Evolutionary conservation across 345 rosid species (phyloP), one percentile per base, ranked within the genome.

Genomic region (Jatropha curcas): DNA sequence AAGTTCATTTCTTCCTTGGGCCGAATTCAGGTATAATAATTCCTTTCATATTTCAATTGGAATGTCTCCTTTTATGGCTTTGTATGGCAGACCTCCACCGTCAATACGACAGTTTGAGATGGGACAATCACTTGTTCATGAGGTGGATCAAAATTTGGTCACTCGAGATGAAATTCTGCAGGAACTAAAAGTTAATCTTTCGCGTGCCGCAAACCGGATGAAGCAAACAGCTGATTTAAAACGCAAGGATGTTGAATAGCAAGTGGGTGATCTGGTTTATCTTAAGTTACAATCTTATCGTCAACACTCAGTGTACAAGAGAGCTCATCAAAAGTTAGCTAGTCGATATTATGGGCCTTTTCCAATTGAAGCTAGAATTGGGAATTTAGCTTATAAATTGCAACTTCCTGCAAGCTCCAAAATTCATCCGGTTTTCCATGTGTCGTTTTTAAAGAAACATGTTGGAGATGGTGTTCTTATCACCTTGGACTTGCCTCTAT

Each of bases 211-310:
- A 12, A 39, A 65, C 3, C 19, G 0, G 0, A 43, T 65, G 55
- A 46, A 25, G 22, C 34, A 65, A 24, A 4, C 3, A 0, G 69
- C 12, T 0, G 22, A 65, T 65, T 4, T 17, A 0, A 45, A 45
- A 12, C 0, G 13, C 0, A 0, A 0, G 22, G 55, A 39, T 4
- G 1, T 39, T 22, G 55, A 65, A 1, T 65, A 41, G 9, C 10
- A n/a, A n/a, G n/a, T n/a, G n/a, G n/a, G n/a, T n/a, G n/a, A n/a
- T n/a, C n/a, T n/a, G n/a, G n/a, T n/a, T n/a, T n/a, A n/a, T n/a
- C n/a, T n/a, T n/a, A n/a, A n/a, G n/a, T n/a, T n/a, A n/a, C n/a
- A 65, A 0, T 53, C 69, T 0, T 65, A 43, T 0, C 4, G 4
- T 0, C 24, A 65, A 0, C 7, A 45, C 0, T 39, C n/a, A 0